These are phyloP conservation scores for Suillus ampliporus DNA, from an alignment of 768 basidiomycete genomes.

Conservation along the genomic window DNA sequence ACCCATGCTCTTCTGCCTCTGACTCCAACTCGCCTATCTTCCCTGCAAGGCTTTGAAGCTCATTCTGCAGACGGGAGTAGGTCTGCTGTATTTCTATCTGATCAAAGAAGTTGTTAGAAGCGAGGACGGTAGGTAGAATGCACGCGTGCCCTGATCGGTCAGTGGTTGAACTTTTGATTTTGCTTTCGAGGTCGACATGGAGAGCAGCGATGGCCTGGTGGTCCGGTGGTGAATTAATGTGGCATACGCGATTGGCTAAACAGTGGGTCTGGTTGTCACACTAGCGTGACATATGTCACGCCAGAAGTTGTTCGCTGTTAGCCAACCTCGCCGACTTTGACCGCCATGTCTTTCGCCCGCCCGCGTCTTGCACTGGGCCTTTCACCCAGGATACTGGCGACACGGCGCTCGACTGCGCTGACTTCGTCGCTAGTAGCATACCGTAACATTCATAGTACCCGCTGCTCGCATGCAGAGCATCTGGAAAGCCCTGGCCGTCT, in stretches of 20 bases:
- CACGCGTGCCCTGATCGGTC: constrained; percentile 72
- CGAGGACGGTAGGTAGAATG: constrained; percentile 8
- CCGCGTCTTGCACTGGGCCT: constrained; percentile 57
- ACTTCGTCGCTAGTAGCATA: constrained; percentile 47
- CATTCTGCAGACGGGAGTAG: constrained; percentile 83
- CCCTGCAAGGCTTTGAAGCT: constrained; percentile 87
- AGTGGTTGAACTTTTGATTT: constrained; percentile 64
- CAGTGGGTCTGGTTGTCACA: constrained; percentile 26
- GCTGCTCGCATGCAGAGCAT: constrained; percentile 27
- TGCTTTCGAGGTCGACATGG: constrained; percentile 59
- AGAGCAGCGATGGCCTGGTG: not conserved
- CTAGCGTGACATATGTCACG: constrained; percentile 35
- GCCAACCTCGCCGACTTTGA: constrained; percentile 45
- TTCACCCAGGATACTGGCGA: constrained; percentile 47
- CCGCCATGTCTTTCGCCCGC: constrained; percentile 63
- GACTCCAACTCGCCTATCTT: constrained; percentile 97
- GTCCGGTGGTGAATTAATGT: constrained; percentile 17
- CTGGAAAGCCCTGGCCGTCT: constrained; percentile 22
- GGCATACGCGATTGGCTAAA: constrained; percentile 32
- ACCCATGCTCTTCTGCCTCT: constrained; percentile 96
- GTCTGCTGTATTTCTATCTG: constrained; percentile 85
- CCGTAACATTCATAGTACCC: constrained; percentile 43
- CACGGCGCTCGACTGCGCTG: constrained; percentile 32
- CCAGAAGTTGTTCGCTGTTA: constrained; percentile 21
- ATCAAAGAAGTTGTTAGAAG: constrained; percentile 45